phyloP scores from a whole-genome alignment of 106 monocot species.

The Allium cepa region DNA sequence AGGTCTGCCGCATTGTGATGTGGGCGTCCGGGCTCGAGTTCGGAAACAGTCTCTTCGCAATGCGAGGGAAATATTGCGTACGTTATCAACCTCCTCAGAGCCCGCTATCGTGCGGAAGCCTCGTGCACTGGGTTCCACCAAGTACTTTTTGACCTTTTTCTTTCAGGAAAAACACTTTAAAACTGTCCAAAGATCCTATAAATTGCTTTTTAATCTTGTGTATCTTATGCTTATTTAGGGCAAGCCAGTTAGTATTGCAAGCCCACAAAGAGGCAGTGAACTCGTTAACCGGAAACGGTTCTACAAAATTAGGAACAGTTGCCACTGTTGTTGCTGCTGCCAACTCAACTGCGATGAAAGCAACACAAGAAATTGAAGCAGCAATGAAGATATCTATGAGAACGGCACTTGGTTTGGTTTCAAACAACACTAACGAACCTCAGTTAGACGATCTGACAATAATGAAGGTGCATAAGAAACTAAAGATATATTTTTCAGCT shows the following conservation, averaged over 20 bases:
- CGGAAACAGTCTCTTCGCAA: too few relatives aligned
- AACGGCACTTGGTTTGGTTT: constrained; percentile 55
- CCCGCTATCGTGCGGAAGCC: too few relatives aligned
- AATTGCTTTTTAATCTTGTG: constrained; percentile 2
- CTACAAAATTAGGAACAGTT: constrained; percentile 81
- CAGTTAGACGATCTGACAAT: constrained; percentile 72
- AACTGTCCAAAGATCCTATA: too few relatives aligned
- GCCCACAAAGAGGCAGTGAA: constrained; percentile 98
- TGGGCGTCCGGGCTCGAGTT: too few relatives aligned
- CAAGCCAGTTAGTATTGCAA: constrained; percentile 81
- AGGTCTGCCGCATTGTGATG: too few relatives aligned
- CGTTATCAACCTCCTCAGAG: too few relatives aligned
- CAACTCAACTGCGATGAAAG: constrained; percentile 82
- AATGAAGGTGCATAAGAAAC: constrained; percentile 62
- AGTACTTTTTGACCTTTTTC: too few relatives aligned
- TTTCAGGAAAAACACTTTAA: too few relatives aligned
- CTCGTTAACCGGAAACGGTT: constrained; percentile 77
- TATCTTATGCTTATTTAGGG: constrained; percentile 35
- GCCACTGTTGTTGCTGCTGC: constrained; percentile 92
- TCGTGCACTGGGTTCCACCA: too few relatives aligned
- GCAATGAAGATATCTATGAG: constrained; percentile 88
- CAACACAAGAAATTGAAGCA: constrained; percentile 87
- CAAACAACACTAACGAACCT: constrained; percentile 41
- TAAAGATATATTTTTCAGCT: constrained; percentile 6
- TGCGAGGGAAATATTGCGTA: too few relatives aligned